Percentiles rank a stretch among this genome's conserved stretches.
Conservation (phyloP, 768 basidiomycete genomes). For the Daedalea quercina region DNA sequence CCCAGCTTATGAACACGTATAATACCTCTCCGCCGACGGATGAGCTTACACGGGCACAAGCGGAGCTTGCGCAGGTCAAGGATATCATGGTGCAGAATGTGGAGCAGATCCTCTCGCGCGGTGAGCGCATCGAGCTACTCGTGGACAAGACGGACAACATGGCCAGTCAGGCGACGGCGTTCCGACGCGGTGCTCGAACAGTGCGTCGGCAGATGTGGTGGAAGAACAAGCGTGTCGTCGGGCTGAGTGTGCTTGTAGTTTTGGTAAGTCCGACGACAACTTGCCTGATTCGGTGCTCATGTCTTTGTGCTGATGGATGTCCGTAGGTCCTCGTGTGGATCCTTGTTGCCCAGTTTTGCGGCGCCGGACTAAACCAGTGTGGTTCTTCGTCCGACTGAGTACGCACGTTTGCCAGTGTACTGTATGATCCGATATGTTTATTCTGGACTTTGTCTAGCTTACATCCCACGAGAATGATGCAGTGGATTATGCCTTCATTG, state of each 20-base stretch:
- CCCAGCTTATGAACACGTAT: slow-evolving; percentile 78
- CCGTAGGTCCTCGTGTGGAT: slow-evolving; percentile 71
- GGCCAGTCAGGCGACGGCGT: slow-evolving; percentile 90
- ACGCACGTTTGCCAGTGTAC: neutral
- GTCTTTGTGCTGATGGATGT: slow-evolving; percentile 8
- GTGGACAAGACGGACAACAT: slow-evolving; percentile 97
- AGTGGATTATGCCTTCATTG: neutral
- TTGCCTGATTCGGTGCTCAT: slow-evolving; percentile 3
- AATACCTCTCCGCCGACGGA: slow-evolving; percentile 85
- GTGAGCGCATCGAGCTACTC: slow-evolving; percentile 91
- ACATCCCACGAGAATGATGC: neutral
- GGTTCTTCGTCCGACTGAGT: slow-evolving; percentile 20
- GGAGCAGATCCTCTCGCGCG: slow-evolving; percentile 89
- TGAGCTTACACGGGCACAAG: slow-evolving; percentile 84
- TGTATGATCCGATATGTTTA: neutral
- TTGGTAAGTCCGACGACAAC: slow-evolving; percentile 50
- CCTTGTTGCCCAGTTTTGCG: slow-evolving; percentile 85
- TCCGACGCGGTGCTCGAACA: slow-evolving; percentile 81
- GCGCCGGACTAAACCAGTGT: slow-evolving; percentile 70
- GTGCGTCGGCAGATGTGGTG: slow-evolving; percentile 87
- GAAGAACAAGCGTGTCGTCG: slow-evolving; percentile 68
- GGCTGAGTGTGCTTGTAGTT: slow-evolving; percentile 63
- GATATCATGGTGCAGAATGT: slow-evolving; percentile 99
- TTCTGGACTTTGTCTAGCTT: neutral
- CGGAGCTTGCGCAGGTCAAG: slow-evolving; percentile 85